phyloP scores from a whole-genome alignment of 2,329 filamentous ascomycete genomes.

The Colletotrichum coccodes region DNA sequence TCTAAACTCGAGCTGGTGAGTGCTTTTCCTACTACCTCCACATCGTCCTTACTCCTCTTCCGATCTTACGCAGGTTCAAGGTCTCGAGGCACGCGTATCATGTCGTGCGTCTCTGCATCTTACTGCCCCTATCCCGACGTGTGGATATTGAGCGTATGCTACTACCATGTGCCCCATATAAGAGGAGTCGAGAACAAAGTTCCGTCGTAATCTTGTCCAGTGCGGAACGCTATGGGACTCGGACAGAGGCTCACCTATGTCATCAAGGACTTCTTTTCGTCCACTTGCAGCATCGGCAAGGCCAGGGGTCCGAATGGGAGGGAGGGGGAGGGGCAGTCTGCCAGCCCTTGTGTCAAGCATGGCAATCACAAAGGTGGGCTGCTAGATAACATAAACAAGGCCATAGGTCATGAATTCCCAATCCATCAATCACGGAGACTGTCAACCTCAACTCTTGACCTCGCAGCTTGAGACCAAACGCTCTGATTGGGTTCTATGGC shows the following conservation, averaged over 20 bases:
- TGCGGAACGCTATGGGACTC: slow-evolving; percentile 14
- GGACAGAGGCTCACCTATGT: slow-evolving; percentile 24
- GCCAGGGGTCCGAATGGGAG: slow-evolving; percentile 18
- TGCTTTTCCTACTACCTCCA: slow-evolving; percentile 1
- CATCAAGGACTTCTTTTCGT: slow-evolving; percentile 24
- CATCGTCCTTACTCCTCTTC: not conserved
- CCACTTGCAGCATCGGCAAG: slow-evolving; percentile 23
- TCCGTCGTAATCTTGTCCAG: slow-evolving; percentile 8
- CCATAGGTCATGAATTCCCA: slow-evolving; percentile 6
- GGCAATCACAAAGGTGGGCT: slow-evolving; percentile 16
- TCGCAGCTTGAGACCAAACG: not conserved
- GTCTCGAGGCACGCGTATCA: slow-evolving; percentile 16
- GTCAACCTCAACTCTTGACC: not conserved
- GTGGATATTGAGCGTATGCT: slow-evolving; percentile 18
- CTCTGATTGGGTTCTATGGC: not conserved
- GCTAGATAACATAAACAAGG: slow-evolving; percentile 28
- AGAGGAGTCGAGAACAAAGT: slow-evolving; percentile 24
- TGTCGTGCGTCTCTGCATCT: slow-evolving; percentile 29
- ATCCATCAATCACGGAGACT: slow-evolving; percentile 18
- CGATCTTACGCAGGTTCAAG: not conserved
- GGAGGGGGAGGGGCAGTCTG: slow-evolving; percentile 24
- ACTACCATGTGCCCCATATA: slow-evolving; percentile 15
- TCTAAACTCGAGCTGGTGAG: not conserved
- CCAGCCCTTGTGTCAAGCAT: slow-evolving; percentile 15
- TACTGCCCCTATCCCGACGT: slow-evolving; percentile 9